A percentile compares a stretch with the other conserved stretches of the same genome.
Evolutionary conservation across 768 basidiomycete genomes (phyloP).

Genomic region (Leccinum uliginosum): DNA sequence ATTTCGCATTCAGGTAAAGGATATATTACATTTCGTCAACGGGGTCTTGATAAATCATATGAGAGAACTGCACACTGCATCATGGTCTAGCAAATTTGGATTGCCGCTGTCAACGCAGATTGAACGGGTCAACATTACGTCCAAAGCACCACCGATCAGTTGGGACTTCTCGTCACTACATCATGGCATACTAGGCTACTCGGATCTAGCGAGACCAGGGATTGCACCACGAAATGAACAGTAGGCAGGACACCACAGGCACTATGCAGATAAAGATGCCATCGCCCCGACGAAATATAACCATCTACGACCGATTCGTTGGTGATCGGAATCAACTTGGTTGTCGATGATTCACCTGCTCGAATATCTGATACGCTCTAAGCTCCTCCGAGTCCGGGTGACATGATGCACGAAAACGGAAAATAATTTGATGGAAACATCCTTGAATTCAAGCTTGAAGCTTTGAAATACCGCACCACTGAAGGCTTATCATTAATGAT

Average conservation of each 20-base stretch:
- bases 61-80: too few species aligned
- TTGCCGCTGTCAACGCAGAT: background rate
- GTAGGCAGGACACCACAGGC: background rate
- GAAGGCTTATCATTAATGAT: background rate
- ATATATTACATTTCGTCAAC: too few species aligned
- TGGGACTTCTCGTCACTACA: background rate
- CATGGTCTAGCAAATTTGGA: background rate
- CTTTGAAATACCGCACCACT: background rate
- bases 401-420: too few species aligned
- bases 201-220: background rate
- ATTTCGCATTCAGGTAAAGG: too few species aligned
- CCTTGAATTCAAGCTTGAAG: background rate
- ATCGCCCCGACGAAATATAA: background rate
- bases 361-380: background rate
- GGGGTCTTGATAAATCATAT: too few species aligned
- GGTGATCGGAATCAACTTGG: background rate
- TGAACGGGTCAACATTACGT: background rate
- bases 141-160: background rate
- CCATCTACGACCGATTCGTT: background rate
- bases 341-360: background rate
- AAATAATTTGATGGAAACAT: background rate
- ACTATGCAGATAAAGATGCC: background rate
- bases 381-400: too few species aligned
- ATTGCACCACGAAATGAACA: background rate
- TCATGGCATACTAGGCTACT: background rate